Evolutionary conservation across 495 filamentous ascomycete species (phyloP).

Genomic region (Parathielavia appendiculata): DNA sequence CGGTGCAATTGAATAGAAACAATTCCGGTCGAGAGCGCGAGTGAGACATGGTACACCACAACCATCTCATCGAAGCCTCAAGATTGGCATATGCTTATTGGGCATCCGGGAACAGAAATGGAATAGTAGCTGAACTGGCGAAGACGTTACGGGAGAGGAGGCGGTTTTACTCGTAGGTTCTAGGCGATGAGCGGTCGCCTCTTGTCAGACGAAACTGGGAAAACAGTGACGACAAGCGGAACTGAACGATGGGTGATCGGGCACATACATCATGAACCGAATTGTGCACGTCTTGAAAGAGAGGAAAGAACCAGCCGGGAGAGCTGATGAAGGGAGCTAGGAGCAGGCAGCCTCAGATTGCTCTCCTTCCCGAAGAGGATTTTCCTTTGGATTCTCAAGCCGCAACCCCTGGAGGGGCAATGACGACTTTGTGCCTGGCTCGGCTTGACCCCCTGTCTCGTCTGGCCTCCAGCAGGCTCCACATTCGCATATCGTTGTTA

Average conservation of each 20-base stretch:
- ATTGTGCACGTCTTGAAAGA: background rate
- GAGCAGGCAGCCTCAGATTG: background rate
- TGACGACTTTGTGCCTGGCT: constrained; percentile 13
- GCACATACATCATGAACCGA: background rate
- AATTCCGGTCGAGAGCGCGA: background rate
- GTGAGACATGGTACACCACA: background rate
- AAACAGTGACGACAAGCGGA: background rate
- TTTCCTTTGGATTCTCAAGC: background rate
- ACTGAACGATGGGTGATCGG: background rate
- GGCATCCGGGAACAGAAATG: background rate
- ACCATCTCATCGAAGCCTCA: background rate
- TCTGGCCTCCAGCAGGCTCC: constrained; percentile 11
- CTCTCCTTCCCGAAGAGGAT: constrained; percentile 3
- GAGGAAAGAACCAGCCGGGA: background rate
- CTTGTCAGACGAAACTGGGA: background rate
- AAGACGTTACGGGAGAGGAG: background rate
- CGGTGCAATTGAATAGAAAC: constrained; percentile 1
- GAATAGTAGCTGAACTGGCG: no score
- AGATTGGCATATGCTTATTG: background rate
- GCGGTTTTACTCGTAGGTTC: constrained; percentile 4
- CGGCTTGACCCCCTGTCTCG: constrained; percentile 11
- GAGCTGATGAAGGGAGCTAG: background rate
- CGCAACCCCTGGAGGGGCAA: constrained; percentile 4
- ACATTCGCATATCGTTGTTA: constrained; percentile 6
- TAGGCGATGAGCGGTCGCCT: background rate